These are phyloP conservation scores for Parafenestella ontariensis DNA, from an alignment of 2,329 filamentous ascomycete genomes.

Conservation along the genomic window DNA sequence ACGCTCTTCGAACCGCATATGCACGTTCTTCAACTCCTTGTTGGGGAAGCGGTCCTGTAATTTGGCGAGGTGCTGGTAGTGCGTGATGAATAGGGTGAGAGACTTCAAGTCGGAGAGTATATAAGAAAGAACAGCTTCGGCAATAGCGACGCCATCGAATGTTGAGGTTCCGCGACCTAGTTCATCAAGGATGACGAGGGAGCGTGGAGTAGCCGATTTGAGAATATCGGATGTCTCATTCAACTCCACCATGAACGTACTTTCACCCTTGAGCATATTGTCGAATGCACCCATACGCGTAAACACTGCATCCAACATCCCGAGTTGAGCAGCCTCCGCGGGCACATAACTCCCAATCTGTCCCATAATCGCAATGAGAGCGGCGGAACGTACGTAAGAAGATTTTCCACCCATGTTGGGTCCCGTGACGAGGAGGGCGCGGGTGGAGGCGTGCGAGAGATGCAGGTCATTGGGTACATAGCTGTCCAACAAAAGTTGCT, in stretches of 20 bases:
- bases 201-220: constrained; percentile 83
- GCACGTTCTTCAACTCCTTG: constrained; percentile 79
- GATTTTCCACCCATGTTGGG: constrained; percentile 99
- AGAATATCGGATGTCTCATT: constrained; percentile 91
- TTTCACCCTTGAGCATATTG: constrained; percentile 93
- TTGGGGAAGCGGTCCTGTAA: constrained; percentile 72
- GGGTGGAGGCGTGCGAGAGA: constrained; percentile 63
- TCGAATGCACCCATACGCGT: constrained; percentile 96
- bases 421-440: constrained; percentile 88
- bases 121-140: constrained; percentile 86
- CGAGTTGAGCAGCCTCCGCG: constrained; percentile 74
- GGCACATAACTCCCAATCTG: constrained; percentile 96
- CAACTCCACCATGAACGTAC: constrained; percentile 97
- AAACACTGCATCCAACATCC: constrained; percentile 88
- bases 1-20: constrained; percentile 79
- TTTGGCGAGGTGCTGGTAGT: constrained; percentile 87
- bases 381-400: constrained; percentile 92
- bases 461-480: constrained; percentile 92
- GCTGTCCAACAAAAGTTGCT: constrained; percentile 81
- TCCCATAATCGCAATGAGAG: constrained; percentile 89
- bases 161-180: constrained; percentile 92
- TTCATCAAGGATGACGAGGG: constrained; percentile 91
- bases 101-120: constrained; percentile 77
- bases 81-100: constrained; percentile 94
- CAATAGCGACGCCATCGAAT: constrained; percentile 95